Percentiles rank a stretch among this genome's conserved stretches.
Evolutionary conservation across 371 early-diverging fungal species (phyloP).

Genomic region (Enteropsectra breve): DNA sequence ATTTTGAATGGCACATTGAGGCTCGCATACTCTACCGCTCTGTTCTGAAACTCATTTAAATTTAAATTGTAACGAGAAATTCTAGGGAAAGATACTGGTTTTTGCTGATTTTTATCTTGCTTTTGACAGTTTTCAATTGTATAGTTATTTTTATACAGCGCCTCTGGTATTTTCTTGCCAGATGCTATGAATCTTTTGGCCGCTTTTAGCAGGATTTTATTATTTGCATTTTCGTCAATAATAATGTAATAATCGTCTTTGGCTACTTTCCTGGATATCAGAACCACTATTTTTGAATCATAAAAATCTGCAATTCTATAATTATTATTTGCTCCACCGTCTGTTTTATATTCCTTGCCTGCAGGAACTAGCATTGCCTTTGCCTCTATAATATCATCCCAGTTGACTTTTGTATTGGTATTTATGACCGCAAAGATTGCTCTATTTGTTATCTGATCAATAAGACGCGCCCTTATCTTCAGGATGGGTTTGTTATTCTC

Average conservation of each 20-base stretch:
- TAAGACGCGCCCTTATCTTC: slow-evolving; percentile 4
- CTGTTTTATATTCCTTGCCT: background rate
- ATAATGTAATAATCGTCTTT: background rate
- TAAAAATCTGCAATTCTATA: background rate
- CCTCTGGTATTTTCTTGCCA: background rate
- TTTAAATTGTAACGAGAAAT: background rate
- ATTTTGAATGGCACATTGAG: slow-evolving; percentile 64
- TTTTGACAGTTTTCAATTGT: background rate
- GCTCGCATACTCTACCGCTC: background rate
- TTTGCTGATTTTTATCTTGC: background rate
- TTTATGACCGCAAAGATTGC: background rate
- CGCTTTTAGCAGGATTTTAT: slow-evolving; percentile 5
- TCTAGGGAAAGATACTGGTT: background rate
- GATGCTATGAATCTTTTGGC: background rate
- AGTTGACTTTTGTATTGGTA: background rate
- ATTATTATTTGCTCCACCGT: too few species aligned
- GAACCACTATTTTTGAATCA: background rate
- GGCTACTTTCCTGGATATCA: background rate
- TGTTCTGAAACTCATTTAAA: background rate
- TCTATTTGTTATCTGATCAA: background rate
- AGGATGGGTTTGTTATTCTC: background rate
- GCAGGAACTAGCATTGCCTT: background rate
- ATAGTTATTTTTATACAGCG: background rate
- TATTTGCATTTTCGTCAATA: background rate
- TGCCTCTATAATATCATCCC: background rate